Evolutionary conservation across 345 rosid genomes (phyloP), one percentile per base, ranked within the genome.

Genomic region (Melaleuca quinquenervia): DNA sequence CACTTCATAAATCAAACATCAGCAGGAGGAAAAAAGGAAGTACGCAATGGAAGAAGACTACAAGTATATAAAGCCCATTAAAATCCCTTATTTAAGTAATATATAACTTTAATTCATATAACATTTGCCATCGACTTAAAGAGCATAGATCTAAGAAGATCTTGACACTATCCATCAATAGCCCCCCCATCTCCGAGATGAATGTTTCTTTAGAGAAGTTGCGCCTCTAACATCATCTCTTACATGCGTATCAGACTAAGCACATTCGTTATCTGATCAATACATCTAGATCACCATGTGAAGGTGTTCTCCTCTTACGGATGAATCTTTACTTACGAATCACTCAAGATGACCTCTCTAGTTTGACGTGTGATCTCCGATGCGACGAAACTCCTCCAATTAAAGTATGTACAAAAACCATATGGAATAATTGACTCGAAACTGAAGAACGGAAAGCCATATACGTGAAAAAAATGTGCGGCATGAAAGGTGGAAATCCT

Each of bases 171-270:
- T 62, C 76, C 44, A 62, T 15, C 0, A 41, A 41, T 2, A 29
- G 76, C 7, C 11, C 18, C 1, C 11, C 36, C 1, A 0, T 29
- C 6, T 16, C 41, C 41, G 8, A 62, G 11, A 29, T 3, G 41
- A 7, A 11, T 27, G 22, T 62, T 64, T 64, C 45, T 11, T 64
- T 0, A 29, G 3, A 29, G 78, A 70, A 3, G 6, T 8, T 45
- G 11, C 45, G 16, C 22, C 78, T 32, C 32, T 32, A 32, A 64
- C 32, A 18, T 16, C 24, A 18, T 70, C 45, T 32, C 48, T 32
- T 70, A 16, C 41, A 32, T 70, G 12, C 48, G 8, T 18, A 70
- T 20, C 3, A 12, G 24, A 70, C 45, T 70, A 32, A 70, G 32
- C 18, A 8, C 3, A 20, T 29, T 70, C 32, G 32, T 32, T 45